Conservation (phyloP, 345 rosid species). For the Rhodamnia argentea region DNA sequence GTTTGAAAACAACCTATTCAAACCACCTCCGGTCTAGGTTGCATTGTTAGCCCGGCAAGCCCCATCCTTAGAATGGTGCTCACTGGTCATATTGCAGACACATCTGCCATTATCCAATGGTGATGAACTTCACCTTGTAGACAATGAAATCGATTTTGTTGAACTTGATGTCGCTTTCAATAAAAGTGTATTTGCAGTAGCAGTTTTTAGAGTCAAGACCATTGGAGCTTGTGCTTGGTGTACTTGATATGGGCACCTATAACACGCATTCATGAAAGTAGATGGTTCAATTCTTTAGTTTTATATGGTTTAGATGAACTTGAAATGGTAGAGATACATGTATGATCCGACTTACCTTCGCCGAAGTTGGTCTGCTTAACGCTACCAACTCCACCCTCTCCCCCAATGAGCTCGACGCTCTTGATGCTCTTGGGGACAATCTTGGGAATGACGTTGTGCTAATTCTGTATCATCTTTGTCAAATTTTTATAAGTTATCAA, state of each 20-base stretch:
- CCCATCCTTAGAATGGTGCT: background rate
- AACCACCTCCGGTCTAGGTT: too few species aligned
- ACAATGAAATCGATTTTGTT: background rate
- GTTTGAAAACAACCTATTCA: too few species aligned
- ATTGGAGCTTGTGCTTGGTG: background rate
- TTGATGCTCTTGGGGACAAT: too few species aligned
- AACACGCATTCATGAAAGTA: background rate
- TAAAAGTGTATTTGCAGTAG: background rate
- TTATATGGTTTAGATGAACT: background rate
- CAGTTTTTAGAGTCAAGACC: background rate
- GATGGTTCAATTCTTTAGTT: background rate
- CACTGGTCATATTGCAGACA: conserved; percentile 4
- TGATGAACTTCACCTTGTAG: conserved; percentile 1
- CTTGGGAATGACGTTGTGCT: too few species aligned
- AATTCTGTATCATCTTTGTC: too few species aligned
- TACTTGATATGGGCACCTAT: background rate
- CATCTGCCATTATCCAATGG: background rate
- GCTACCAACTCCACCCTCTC: conserved; percentile 1
- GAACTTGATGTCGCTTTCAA: background rate
- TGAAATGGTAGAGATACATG: background rate
- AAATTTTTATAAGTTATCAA: too few species aligned
- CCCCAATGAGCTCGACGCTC: too few species aligned
- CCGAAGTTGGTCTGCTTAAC: background rate
- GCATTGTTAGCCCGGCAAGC: too few species aligned
- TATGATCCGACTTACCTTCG: background rate